These are phyloP conservation scores for Silene vulgaris DNA, from an alignment of 179 eudicot genomes.

Conservation along the genomic window DNA sequence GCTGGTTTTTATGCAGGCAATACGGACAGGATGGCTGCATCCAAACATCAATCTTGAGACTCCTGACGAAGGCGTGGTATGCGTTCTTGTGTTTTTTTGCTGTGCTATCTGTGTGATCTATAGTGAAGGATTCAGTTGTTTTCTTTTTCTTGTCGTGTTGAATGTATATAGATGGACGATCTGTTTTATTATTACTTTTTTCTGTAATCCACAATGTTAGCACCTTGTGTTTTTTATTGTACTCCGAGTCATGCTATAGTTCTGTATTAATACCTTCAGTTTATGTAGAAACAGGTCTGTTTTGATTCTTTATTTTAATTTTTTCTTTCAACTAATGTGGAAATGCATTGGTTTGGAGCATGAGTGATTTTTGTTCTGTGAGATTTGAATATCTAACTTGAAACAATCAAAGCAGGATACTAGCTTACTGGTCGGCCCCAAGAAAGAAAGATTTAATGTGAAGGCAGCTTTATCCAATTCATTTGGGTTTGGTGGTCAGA, in stretches of 20 bases:
- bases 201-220: too few species aligned
- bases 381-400: constrained; percentile 22
- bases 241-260: too few species aligned
- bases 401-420: constrained; percentile 46
- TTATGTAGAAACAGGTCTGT: too few species aligned
- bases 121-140: too few species aligned
- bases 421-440: constrained; percentile 69
- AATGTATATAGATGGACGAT: too few species aligned
- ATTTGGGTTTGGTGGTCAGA: constrained; percentile 97
- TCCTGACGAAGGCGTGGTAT: constrained; percentile 87
- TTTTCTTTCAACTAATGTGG: background rate
- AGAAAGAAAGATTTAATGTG: constrained; percentile 62
- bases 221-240: too few species aligned
- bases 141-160: too few species aligned
- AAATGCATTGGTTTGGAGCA: background rate
- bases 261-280: too few species aligned
- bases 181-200: too few species aligned
- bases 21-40: constrained; percentile 91
- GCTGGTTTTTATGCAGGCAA: constrained; percentile 47
- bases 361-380: background rate
- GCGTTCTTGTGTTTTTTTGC: constrained; percentile 11
- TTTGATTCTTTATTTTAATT: too few species aligned
- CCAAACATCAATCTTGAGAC: constrained; percentile 86
- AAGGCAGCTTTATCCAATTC: constrained; percentile 96
- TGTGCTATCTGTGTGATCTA: background rate